Evolutionary conservation across 164 flowering plant species (phyloP).

Genomic region (Dillenia turbinata): DNA sequence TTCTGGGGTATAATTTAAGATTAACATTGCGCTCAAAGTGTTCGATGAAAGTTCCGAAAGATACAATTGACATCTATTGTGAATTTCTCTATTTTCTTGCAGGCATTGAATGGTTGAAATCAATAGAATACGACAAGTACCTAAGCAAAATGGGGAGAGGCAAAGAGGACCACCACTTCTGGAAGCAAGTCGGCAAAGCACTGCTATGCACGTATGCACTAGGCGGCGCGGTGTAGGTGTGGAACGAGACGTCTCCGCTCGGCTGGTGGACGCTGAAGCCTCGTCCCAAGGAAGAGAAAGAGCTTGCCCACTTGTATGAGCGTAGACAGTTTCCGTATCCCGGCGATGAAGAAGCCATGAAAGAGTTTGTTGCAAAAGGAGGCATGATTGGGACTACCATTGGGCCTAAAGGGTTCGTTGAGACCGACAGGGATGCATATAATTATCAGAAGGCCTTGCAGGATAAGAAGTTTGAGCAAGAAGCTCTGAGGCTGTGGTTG

Average conservation of each 20-base stretch:
- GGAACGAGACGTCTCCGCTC: slow-evolving; percentile 84
- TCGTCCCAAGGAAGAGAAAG: slow-evolving; percentile 80
- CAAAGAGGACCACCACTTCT: slow-evolving; percentile 59
- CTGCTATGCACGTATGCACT: slow-evolving; percentile 65
- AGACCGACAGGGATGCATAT: slow-evolving; percentile 36
- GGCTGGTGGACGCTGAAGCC: slow-evolving; percentile 93
- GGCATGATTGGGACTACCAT: slow-evolving; percentile 80
- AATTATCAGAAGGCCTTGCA: slow-evolving; percentile 61
- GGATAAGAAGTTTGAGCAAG: slow-evolving; percentile 67
- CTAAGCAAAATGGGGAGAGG: slow-evolving; percentile 68
- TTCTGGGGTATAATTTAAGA: neutral
- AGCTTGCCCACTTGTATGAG: slow-evolving; percentile 79
- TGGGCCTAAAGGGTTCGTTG: slow-evolving; percentile 72
- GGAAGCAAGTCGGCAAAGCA: slow-evolving; percentile 79
- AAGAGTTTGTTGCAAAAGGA: slow-evolving; percentile 79
- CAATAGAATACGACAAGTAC: slow-evolving; percentile 26
- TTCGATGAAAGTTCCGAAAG: slow-evolving; percentile 35
- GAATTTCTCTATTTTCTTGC: neutral
- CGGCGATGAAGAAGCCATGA: slow-evolving; percentile 85
- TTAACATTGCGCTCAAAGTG: slow-evolving; percentile 14
- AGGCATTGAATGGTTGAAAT: slow-evolving; percentile 26
- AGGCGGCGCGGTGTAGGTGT: slow-evolving; percentile 65
- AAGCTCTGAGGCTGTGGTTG: slow-evolving; percentile 73
- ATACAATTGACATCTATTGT: neutral
- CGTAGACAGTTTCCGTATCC: slow-evolving; percentile 77